Percentiles rank a stretch among this genome's conserved stretches.
These are phyloP conservation scores for Penicillium sp. DNA, from an alignment of 2,329 filamentous ascomycete genomes.

Conservation along the genomic window DNA sequence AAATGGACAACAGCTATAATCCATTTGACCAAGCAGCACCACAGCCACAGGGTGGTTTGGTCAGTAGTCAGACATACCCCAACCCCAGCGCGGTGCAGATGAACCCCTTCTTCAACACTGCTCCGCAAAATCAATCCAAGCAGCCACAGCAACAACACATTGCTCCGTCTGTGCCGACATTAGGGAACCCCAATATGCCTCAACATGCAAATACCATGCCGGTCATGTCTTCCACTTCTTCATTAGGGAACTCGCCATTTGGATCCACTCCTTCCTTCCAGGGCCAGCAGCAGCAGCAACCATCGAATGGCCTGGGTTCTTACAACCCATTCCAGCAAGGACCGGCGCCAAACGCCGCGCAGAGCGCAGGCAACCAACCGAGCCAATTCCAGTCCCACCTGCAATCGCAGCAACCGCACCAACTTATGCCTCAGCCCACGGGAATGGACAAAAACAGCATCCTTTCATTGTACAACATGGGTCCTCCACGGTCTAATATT, in stretches of 20 bases:
- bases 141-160: slow-evolving; percentile 25
- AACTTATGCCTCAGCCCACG: slow-evolving; percentile 42
- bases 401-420: slow-evolving; percentile 26
- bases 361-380: slow-evolving; percentile 25
- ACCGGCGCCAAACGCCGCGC: slow-evolving; percentile 26
- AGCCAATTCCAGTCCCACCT: slow-evolving; percentile 27
- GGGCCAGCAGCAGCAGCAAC: slow-evolving; percentile 25
- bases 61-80: slow-evolving; percentile 22
- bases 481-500: slow-evolving; percentile 30
- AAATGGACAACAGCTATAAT: slow-evolving; percentile 39
- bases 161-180: slow-evolving; percentile 8
- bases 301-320: slow-evolving; percentile 21
- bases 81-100: slow-evolving; percentile 28
- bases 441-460: slow-evolving; percentile 49
- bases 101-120: slow-evolving; percentile 39
- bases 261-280: slow-evolving; percentile 30
- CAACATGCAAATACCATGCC: slow-evolving; percentile 45
- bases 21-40: slow-evolving; percentile 44
- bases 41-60: slow-evolving; percentile 28
- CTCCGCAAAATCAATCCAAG: slow-evolving; percentile 23
- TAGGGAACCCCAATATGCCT: slow-evolving; percentile 20
- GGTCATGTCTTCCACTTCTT: slow-evolving; percentile 31
- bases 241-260: slow-evolving; percentile 33
- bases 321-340: slow-evolving; percentile 38
- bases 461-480: slow-evolving; percentile 48